Evolutionary conservation across 2,329 filamentous ascomycete genomes (phyloP).

Genomic region (Beauveria brongniartii): DNA sequence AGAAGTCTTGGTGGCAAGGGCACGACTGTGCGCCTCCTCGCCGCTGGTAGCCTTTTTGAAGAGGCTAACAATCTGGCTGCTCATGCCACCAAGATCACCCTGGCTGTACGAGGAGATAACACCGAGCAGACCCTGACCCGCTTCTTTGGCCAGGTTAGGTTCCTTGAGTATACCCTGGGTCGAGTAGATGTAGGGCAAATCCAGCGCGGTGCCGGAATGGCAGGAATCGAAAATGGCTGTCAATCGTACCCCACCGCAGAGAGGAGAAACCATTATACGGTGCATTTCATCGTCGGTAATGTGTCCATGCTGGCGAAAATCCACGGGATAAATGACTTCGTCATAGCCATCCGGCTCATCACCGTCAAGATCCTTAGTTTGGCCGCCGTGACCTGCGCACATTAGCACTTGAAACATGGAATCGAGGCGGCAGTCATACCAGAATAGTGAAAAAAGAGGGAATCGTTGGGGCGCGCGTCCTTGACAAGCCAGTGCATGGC

Average conservation of each 20-base stretch:
- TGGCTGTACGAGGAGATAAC: conserved; percentile 51
- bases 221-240: conserved; percentile 60
- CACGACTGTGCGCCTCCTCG: conserved; percentile 71
- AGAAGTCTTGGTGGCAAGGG: conserved; percentile 82
- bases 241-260: conserved; percentile 47
- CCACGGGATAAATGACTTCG: conserved; percentile 77
- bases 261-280: conserved; percentile 56
- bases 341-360: conserved; percentile 78
- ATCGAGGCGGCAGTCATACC: conserved; percentile 43
- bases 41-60: conserved; percentile 84
- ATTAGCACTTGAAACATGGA: not conserved
- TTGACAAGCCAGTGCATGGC: conserved; percentile 99
- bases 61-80: conserved; percentile 70
- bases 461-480: conserved; percentile 85
- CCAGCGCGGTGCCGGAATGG: conserved; percentile 58
- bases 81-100: conserved; percentile 77
- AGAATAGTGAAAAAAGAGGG: conserved; percentile 95
- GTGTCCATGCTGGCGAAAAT: conserved; percentile 70
- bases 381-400: conserved; percentile 62
- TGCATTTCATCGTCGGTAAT: conserved; percentile 83
- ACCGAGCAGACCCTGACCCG: conserved; percentile 53
- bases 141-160: conserved; percentile 60
- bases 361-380: conserved; percentile 69
- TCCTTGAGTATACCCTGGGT: conserved; percentile 62
- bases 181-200: conserved; percentile 61